These are phyloP conservation scores for Beauveria scarabaeidicola DNA, from an alignment of 2,329 filamentous ascomycete genomes.

Conservation along the genomic window DNA sequence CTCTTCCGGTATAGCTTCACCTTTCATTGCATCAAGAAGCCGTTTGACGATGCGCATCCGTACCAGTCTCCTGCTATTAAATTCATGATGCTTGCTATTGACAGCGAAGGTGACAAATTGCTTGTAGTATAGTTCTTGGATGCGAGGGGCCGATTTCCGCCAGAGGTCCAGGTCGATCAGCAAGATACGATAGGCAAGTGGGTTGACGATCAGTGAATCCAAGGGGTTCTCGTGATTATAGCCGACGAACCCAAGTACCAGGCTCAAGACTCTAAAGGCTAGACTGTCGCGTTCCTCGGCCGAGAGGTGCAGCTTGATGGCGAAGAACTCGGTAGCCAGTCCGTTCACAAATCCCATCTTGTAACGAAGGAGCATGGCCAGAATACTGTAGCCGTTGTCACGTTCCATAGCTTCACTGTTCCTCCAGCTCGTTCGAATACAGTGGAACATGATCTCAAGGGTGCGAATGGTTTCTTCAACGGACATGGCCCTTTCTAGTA, in stretches of 20 bases:
- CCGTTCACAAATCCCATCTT: constrained; percentile 56
- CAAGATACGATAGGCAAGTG: constrained; percentile 83
- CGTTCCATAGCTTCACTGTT: constrained; percentile 98
- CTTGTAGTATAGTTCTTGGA: constrained; percentile 84
- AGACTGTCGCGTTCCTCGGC: constrained; percentile 46
- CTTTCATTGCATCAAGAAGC: constrained; percentile 82
- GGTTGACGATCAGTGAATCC: constrained; percentile 91
- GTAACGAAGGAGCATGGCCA: constrained; percentile 73
- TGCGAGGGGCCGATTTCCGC: constrained; percentile 66
- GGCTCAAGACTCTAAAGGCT: constrained; percentile 58
- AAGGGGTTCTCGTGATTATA: constrained; percentile 73
- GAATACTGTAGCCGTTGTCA: constrained; percentile 84
- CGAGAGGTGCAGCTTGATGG: constrained; percentile 36
- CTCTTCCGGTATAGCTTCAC: constrained; percentile 64
- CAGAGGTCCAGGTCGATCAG: constrained; percentile 91
- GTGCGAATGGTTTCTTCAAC: constrained; percentile 65
- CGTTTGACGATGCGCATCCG: constrained; percentile 95
- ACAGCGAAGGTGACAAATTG: constrained; percentile 84
- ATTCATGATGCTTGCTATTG: constrained; percentile 85
- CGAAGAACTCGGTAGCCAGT: constrained; percentile 21
- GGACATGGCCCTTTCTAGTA: constrained; percentile 69
- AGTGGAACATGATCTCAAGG: constrained; percentile 75
- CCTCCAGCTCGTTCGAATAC: constrained; percentile 85
- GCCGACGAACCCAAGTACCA: constrained; percentile 79
- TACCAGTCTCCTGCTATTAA: constrained; percentile 78